Conservation (phyloP, 257 asterid genomes). For the Rubia yunnanensis region DNA sequence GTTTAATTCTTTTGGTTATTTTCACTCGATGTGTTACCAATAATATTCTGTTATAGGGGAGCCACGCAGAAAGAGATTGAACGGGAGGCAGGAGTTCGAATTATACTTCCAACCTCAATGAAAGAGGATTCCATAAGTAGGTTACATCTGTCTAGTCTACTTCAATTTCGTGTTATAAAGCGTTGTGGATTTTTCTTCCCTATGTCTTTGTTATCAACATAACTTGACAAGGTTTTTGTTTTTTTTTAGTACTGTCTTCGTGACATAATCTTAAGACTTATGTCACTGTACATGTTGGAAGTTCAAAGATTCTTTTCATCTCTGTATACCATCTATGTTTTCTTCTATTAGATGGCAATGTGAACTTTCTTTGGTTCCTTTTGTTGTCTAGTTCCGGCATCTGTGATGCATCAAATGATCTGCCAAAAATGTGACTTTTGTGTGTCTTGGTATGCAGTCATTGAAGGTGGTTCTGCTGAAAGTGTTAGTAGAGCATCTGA, state of each 20-base stretch:
- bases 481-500: constrained; percentile 60
- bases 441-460: constrained; percentile 41
- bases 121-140: constrained; percentile 61
- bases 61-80: constrained; percentile 51
- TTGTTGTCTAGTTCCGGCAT: not conserved
- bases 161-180: not conserved
- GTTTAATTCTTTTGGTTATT: not conserved
- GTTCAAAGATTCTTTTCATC: not conserved
- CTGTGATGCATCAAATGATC: not conserved
- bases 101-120: constrained; percentile 50
- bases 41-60: constrained; percentile 40
- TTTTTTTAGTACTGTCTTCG: not conserved
- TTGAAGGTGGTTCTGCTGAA: constrained; percentile 74
- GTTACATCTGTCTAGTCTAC: constrained; percentile 25
- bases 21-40: not conserved
- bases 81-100: constrained; percentile 47
- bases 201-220: not conserved
- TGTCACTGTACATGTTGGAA: not conserved
- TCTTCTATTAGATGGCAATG: not conserved
- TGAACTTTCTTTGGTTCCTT: not conserved
- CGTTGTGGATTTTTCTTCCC: not conserved
- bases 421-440: constrained; percentile 1
- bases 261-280: not conserved
- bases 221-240: not conserved
- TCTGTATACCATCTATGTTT: not conserved